A percentile compares a stretch with the other conserved stretches of the same genome.
phyloP scores from a whole-genome alignment of 1,284 basidiomycete species.

The Porphyrellus sp. region DNA sequence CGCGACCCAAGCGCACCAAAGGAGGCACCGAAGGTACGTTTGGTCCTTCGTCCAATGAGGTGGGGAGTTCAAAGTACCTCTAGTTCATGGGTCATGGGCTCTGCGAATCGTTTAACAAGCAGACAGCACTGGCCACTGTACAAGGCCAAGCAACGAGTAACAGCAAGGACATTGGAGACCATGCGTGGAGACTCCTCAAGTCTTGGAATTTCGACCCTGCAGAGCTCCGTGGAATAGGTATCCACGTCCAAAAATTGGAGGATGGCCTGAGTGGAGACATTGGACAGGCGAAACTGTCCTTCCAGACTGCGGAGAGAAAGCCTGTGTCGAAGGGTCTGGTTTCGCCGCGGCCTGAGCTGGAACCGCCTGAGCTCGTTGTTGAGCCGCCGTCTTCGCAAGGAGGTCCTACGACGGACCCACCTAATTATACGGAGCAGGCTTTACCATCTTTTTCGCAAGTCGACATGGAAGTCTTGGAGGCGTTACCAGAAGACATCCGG shows the following conservation, averaged over 20 bases:
- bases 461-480: conserved; percentile 67
- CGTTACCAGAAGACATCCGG: conserved; percentile 68
- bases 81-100: conserved; percentile 92
- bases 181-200: conserved; percentile 74
- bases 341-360: not conserved
- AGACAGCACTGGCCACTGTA: conserved; percentile 54
- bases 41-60: not conserved
- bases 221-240: conserved; percentile 90
- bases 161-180: conserved; percentile 65
- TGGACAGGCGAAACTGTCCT: conserved; percentile 55
- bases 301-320: conserved; percentile 37
- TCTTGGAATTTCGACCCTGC: conserved; percentile 75
- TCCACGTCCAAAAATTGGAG: conserved; percentile 91
- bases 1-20: conserved; percentile 83
- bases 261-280: conserved; percentile 28
- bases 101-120: conserved; percentile 83
- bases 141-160: conserved; percentile 74
- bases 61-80: not conserved
- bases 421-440: conserved; percentile 28
- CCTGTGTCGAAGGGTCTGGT: not conserved
- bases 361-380: conserved; percentile 30
- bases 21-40: conserved; percentile 84
- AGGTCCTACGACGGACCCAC: conserved; percentile 4
- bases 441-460: conserved; percentile 74
- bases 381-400: conserved; percentile 39